Evolutionary conservation across 768 basidiomycete genomes (phyloP).

Genomic region (Boletus rufocinnamomeus): DNA sequence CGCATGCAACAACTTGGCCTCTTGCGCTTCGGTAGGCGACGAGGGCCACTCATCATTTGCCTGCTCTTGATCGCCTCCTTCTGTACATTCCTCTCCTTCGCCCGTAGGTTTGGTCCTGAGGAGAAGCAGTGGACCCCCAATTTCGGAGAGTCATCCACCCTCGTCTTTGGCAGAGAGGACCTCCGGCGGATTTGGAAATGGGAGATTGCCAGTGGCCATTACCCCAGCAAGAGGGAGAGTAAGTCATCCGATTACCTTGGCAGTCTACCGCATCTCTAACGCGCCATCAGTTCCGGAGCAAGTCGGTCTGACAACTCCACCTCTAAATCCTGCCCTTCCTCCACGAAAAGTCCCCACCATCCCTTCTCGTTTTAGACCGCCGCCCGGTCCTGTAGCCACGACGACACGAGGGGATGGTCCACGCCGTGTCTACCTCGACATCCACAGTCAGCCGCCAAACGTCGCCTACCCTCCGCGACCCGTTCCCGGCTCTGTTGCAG

Average conservation of each 20-base stretch:
- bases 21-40: slow-evolving; percentile 57
- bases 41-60: slow-evolving; percentile 55
- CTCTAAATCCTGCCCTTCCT: slow-evolving; percentile 77
- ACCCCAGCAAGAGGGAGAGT: slow-evolving; percentile 82
- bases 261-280: slow-evolving; percentile 1
- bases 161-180: slow-evolving; percentile 77
- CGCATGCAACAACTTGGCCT: slow-evolving; percentile 59
- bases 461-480: slow-evolving; percentile 89
- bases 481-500: slow-evolving; percentile 78
- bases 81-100: slow-evolving; percentile 61
- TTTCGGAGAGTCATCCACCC: slow-evolving; percentile 63
- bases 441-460: slow-evolving; percentile 59
- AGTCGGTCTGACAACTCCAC: slow-evolving; percentile 54
- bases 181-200: slow-evolving; percentile 92
- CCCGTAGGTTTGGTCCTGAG: slow-evolving; percentile 59
- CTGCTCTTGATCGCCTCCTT: slow-evolving; percentile 47
- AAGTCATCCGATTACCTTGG: slow-evolving; percentile 34
- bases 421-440: slow-evolving; percentile 74
- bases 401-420: slow-evolving; percentile 75
- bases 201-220: slow-evolving; percentile 93
- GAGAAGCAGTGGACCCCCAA: slow-evolving; percentile 65
- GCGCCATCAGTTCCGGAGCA: slow-evolving; percentile 63
- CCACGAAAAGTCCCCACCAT: slow-evolving; percentile 47
- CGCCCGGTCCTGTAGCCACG: slow-evolving; percentile 48
- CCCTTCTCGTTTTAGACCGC: slow-evolving; percentile 50